A percentile compares a stretch with the other conserved stretches of the same genome.
Evolutionary conservation across 2,329 filamentous ascomycete species (phyloP).

Genomic region (Botrytis medusae): DNA sequence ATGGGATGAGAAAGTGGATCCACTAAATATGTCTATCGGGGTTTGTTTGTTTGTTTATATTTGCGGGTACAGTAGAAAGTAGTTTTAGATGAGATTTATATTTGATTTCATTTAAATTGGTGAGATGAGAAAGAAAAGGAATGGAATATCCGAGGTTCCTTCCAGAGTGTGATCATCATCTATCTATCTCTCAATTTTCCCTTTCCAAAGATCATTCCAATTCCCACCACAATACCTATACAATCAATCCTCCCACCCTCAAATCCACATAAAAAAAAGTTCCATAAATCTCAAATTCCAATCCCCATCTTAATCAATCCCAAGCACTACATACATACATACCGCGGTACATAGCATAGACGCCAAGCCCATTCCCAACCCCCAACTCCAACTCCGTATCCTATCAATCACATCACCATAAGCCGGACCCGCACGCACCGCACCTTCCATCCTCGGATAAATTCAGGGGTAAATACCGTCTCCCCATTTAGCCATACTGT

Average conservation of each 20-base stretch:
- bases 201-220: neutral
- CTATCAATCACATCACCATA: neutral
- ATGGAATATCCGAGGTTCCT: neutral
- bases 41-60: neutral
- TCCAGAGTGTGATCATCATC: neutral
- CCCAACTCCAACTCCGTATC: neutral
- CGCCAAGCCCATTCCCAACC: neutral
- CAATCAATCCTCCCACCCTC: neutral
- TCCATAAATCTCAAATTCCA: neutral
- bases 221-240: neutral
- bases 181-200: neutral
- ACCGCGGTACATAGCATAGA: neutral
- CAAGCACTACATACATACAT: neutral
- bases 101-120: neutral
- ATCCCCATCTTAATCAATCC: neutral
- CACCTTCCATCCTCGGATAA: neutral
- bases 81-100: neutral
- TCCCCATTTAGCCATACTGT: neutral
- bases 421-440: neutral
- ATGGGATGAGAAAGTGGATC: neutral
- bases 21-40: neutral
- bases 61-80: neutral
- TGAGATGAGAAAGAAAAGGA: neutral
- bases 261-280: neutral
- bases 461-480: conserved; percentile 9